These are phyloP conservation scores for Populus tremula DNA, from an alignment of 345 rosid species.

Conservation along the genomic window DNA sequence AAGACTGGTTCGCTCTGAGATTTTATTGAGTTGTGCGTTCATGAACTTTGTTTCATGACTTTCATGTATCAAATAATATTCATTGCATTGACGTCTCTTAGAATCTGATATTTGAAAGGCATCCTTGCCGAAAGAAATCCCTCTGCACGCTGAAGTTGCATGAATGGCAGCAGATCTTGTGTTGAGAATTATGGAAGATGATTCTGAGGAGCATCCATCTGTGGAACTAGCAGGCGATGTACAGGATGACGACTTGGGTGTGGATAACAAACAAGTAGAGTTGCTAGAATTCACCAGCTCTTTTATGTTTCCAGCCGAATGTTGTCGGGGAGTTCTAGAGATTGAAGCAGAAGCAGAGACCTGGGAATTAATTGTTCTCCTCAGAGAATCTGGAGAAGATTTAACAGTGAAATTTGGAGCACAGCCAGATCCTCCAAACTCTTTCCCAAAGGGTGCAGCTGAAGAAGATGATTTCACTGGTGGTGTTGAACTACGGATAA, in stretches of 20 bases:
- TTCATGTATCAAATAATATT: slow-evolving; percentile 3
- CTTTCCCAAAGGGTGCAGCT: slow-evolving; percentile 1
- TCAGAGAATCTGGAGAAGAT: slow-evolving; percentile 22
- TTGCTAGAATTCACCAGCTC: slow-evolving; percentile 15
- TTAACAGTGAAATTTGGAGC: slow-evolving; percentile 9
- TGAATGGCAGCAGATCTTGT: slow-evolving; percentile 5
- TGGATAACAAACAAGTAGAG: slow-evolving; percentile 11
- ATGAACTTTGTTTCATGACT: slow-evolving; percentile 12
- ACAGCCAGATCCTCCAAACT: slow-evolving; percentile 1
- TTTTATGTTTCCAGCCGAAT: slow-evolving; percentile 9
- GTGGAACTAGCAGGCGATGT: slow-evolving; percentile 25
- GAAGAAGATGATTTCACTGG: slow-evolving; percentile 27
- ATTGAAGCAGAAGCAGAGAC: slow-evolving; percentile 17
- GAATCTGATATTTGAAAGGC: slow-evolving; percentile 16
- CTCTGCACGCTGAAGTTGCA: slow-evolving; percentile 1
- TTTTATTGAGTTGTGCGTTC: neutral
- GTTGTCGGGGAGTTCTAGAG: slow-evolving; percentile 22
- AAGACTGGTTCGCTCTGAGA: slow-evolving; percentile 4
- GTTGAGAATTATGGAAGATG: slow-evolving; percentile 12
- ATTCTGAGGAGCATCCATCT: slow-evolving; percentile 23
- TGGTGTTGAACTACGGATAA: slow-evolving; percentile 7
- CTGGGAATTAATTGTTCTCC: slow-evolving; percentile 17
- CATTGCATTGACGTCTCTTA: neutral
- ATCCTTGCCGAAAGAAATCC: slow-evolving; percentile 7
- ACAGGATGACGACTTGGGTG: slow-evolving; percentile 17